phyloP scores from a whole-genome alignment of 306 rosid genomes.

The Hippophae tibetana region DNA sequence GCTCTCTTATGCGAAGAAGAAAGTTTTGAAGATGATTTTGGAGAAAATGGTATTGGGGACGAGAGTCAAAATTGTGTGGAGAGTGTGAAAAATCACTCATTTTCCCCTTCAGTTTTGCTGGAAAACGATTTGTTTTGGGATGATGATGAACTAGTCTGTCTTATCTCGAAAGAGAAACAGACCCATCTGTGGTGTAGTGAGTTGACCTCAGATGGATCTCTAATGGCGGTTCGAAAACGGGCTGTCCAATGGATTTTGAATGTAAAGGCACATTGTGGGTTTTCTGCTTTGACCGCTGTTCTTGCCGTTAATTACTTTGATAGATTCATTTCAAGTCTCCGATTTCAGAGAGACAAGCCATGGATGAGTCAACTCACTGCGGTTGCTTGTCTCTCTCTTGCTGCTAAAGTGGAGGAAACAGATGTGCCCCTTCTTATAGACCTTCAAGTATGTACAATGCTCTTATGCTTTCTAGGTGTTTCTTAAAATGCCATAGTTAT shows the following conservation, averaged over 20 bases:
- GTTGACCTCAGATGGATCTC: conserved; percentile 30
- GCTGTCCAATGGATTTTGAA: conserved; percentile 62
- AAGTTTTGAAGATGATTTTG: conserved; percentile 38
- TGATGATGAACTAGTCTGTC: conserved; percentile 48
- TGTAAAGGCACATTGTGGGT: conserved; percentile 46
- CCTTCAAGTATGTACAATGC: conserved; percentile 49
- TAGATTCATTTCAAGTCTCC: conserved; percentile 50
- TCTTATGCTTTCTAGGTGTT: conserved; percentile 27
- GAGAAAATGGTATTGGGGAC: conserved; percentile 14
- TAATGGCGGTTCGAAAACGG: conserved; percentile 41
- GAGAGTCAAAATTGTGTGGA: conserved; percentile 23
- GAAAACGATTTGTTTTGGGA: conserved; percentile 58
- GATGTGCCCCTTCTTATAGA: conserved; percentile 69
- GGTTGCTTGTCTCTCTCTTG: conserved; percentile 75
- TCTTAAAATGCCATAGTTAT: conserved; percentile 31
- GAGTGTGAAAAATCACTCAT: conserved; percentile 20
- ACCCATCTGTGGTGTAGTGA: conserved; percentile 25
- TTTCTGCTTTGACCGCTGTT: conserved; percentile 61
- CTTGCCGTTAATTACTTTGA: conserved; percentile 87
- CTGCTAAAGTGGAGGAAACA: conserved; percentile 88
- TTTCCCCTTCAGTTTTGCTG: conserved; percentile 33
- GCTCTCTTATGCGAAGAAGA: conserved; percentile 63
- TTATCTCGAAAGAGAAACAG: conserved; percentile 57
- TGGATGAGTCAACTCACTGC: conserved; percentile 84
- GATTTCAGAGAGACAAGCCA: conserved; percentile 55